phyloP scores from a whole-genome alignment of 768 basidiomycete genomes.

The Boletus sp. region DNA sequence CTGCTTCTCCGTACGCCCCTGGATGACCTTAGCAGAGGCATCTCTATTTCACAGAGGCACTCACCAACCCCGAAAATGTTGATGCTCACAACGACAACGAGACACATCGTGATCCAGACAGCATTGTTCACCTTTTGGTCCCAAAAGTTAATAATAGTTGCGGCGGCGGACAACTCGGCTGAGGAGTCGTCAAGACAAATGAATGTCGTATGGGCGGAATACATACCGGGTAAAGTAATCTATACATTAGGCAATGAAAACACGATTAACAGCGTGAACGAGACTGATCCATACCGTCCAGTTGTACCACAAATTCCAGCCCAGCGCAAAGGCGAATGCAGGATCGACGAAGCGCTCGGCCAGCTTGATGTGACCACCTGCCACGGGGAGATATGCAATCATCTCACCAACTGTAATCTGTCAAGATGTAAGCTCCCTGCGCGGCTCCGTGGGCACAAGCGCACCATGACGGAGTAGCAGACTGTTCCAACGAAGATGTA shows the following conservation, averaged over 20 bases:
- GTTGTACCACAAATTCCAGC: conserved; percentile 53
- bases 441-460: background rate
- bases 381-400: conserved; percentile 74
- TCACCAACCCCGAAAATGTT: background rate
- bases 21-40: no score
- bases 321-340: conserved; percentile 58
- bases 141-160: background rate
- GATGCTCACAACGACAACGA: background rate
- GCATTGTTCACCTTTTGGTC: background rate
- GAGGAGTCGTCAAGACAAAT: background rate
- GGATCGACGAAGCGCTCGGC: conserved; percentile 82
- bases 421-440: no score
- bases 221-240: background rate
- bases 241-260: background rate
- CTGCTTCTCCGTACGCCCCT: background rate
- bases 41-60: no score
- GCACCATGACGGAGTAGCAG: conserved; percentile 35
- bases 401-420: conserved; percentile 47
- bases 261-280: background rate
- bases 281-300: conserved; percentile 17
- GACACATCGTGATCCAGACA: background rate
- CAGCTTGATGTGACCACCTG: conserved; percentile 78
- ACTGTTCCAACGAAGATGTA: conserved; percentile 35
- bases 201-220: background rate
- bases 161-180: background rate